Evolutionary conservation across 495 filamentous ascomycete genomes (phyloP), one percentile per base, ranked within the genome.

Genomic region (Neurospora sp.): DNA sequence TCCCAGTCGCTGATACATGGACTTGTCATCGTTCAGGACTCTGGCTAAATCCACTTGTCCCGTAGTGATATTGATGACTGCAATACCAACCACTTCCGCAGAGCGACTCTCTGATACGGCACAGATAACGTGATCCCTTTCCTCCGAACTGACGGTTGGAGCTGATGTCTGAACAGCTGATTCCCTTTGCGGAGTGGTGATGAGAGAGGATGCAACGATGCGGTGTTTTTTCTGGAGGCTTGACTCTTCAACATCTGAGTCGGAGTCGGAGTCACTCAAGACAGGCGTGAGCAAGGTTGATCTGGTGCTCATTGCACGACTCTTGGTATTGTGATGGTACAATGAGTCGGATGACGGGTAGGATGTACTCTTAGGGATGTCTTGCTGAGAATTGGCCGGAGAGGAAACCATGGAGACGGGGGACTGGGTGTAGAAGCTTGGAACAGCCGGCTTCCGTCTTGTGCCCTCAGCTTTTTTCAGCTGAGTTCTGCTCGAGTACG

Each of bases 101-200:
- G 93, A 46, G 92, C 91, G 69, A 91, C 93, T 76, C 81, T 99
- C 96, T 74, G 91, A 92, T 71, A 98, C 83, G n/a, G 96, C 94
- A 78, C 95, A 98, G 59, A 98, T 83, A 75, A 98, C 89, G 69
- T 91, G 88, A 76, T 96, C 74, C 5, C 71, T 37, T 35, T 71
- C 76, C 7, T 75, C 75, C 6, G 53, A 35, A 18, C 12, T 37
- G 2, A 66, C 53, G 27, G 53, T 66, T 31, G 53, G 48, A 27
- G 48, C 20, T 46, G 42, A 9, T 46, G 42, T n/a, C 10, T 46
- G 18, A 8, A n/a, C 18, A 46, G 18, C 42, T 27, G 22, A 27
- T 27, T 20, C 46, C 5, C 9, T 53, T 1, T 5, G 10, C 22
- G 20, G 20, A 53, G 46, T 22, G 9, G n/a, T 48, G 27, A n/a